Base-by-base conservation (phyloP, 2,329 filamentous ascomycete species). In the Pseudogymnoascus pannorum region DNA sequence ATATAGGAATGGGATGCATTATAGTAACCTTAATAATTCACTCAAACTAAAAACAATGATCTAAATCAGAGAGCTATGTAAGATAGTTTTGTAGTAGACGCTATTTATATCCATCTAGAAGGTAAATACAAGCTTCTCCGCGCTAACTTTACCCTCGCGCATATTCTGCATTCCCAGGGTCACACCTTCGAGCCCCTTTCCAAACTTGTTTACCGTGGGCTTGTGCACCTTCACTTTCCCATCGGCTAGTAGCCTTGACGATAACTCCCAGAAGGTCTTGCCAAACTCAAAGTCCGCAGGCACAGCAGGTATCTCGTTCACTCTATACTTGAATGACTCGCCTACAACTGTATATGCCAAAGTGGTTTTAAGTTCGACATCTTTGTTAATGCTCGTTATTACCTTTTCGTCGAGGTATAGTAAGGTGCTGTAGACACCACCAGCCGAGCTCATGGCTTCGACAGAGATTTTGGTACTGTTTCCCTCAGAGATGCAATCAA, bases 401-500 rank as follows among this genome's bases (percentile, higher is more conserved):
- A 36, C 33, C 5, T 14, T 24, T n/a, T 22, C 67, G 2, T 73
- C 61, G 12, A 75, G 69, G 8, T 69, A 62, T 5, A 80, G 71
- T 29, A 82, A 71, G 18, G 74, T 70, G 11, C 72, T 71, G 69
- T 78, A 79, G 22, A 70, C 68, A 22, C 75, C 75, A 3, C 72
- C 71, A 5, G 42, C 64, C 31, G 68, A 62, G 2, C 72, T 74
- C 44, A 82, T 70, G 8, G 77, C 73, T 1, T 70, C 69, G 31
- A 74, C 73, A 68, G 74, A 76, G 62, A 78, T 75, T 16, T 70
- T 67, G 14, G 72, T 69, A 3, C 72, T 75, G 7, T 62, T 51
- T 20, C 70, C 70, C 64, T 77, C 75, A 31, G 74, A 70, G 60
- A 83, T 79, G 63, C 76, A 80, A 68, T 84, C 81, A 36, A 81